Percentiles rank a stretch among this genome's conserved stretches.
Evolutionary conservation across 2,329 filamentous ascomycete genomes (phyloP).

Genomic region (Phyllosticta citribraziliensis): DNA sequence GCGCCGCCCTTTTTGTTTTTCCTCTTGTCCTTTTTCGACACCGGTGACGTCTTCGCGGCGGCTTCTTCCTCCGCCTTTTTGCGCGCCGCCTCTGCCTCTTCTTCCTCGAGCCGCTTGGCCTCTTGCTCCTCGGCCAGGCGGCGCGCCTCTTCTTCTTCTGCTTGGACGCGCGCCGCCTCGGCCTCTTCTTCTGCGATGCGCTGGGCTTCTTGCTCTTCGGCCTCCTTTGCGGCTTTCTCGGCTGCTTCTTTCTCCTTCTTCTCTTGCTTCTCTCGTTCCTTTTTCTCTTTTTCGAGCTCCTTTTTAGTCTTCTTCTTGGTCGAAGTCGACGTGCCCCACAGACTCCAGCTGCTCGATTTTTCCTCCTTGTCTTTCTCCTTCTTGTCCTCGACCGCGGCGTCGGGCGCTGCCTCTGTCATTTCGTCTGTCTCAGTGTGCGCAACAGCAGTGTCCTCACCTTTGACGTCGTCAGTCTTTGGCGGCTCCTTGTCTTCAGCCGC

Average conservation of each 20-base stretch:
- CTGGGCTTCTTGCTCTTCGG: constrained; percentile 5
- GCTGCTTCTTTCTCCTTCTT: constrained; percentile 13
- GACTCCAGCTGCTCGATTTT: constrained; percentile 10
- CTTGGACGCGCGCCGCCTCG: constrained; percentile 11
- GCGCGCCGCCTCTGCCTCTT: constrained; percentile 12
- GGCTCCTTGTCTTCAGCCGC: constrained; percentile 17
- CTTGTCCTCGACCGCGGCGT: constrained; percentile 12
- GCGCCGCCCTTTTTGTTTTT: constrained; percentile 40
- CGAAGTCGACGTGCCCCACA: constrained; percentile 15
- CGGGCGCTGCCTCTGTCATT: constrained; percentile 30
- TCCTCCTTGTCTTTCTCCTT: constrained; percentile 4
- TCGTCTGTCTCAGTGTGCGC: constrained; percentile 25
- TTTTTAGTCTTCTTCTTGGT: constrained; percentile 14
- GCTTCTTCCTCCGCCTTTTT: constrained; percentile 15
- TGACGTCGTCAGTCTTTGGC: not conserved
- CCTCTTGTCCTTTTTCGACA: constrained; percentile 28
- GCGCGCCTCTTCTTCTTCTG: constrained; percentile 14
- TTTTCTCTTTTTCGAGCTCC: constrained; percentile 15
- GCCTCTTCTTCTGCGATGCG: constrained; percentile 13
- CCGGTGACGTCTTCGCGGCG: constrained; percentile 7
- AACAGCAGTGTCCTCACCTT: not conserved
- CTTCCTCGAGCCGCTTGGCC: constrained; percentile 12
- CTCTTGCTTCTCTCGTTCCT: constrained; percentile 16
- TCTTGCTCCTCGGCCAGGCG: constrained; percentile 11
- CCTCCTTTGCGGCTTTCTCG: not conserved